These are phyloP conservation scores for Eutrema heterophyllum DNA, from an alignment of 345 rosid species.

Conservation along the genomic window DNA sequence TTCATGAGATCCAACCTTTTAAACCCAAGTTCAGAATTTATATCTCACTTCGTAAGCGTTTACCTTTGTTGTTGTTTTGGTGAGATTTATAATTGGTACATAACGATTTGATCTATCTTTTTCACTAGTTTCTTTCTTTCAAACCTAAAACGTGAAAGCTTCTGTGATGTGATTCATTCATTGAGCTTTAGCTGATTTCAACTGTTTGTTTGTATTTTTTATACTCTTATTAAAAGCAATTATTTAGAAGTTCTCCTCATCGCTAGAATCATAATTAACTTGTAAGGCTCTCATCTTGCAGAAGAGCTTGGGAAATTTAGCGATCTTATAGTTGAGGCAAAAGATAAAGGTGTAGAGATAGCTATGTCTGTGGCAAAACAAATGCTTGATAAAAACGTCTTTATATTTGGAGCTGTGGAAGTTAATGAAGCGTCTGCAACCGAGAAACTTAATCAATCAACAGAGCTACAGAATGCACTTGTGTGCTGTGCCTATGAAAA, in stretches of 20 bases:
- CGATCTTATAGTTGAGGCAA: no score
- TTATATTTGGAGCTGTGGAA: conserved; percentile 72
- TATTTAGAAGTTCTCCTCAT: not conserved
- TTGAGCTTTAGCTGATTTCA: not conserved
- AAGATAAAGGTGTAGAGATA: not conserved
- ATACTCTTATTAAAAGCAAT: not conserved
- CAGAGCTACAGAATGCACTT: conserved; percentile 54
- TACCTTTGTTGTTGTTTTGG: not conserved
- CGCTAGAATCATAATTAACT: not conserved
- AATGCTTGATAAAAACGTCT: conserved; percentile 61
- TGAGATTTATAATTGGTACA: not conserved
- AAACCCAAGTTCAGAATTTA: conserved; percentile 70
- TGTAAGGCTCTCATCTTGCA: conserved; percentile 22
- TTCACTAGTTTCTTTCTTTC: not conserved
- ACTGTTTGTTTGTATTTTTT: not conserved
- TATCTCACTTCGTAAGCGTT: conserved; percentile 60
- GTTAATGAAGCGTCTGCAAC: conserved; percentile 39
- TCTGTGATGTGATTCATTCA: not conserved
- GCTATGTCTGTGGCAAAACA: conserved; percentile 50
- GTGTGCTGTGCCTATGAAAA: conserved; percentile 54
- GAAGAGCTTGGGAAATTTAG: conserved; percentile 49
- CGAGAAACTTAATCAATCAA: conserved; percentile 43
- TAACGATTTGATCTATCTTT: not conserved
- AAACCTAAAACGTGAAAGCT: not conserved
- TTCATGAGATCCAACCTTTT: conserved; percentile 57